Evolutionary conservation across 2,329 filamentous ascomycete species (phyloP).

Genomic region (Pyrenochaeta sp.): DNA sequence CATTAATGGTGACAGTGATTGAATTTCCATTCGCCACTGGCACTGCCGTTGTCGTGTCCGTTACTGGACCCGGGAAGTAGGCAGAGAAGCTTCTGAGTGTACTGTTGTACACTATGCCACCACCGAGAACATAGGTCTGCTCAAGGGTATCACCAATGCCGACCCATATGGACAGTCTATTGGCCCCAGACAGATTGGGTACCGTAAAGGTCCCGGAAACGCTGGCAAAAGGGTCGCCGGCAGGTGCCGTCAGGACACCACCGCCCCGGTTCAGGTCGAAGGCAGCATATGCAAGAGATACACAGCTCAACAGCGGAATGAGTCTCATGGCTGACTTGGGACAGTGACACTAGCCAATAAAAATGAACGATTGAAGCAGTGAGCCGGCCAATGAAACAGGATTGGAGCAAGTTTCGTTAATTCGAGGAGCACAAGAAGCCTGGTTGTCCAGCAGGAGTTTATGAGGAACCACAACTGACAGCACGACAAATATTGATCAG

Average conservation of each 20-base stretch:
- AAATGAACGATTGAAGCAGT: background rate
- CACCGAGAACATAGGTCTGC: constrained; percentile 32
- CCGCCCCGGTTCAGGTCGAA: constrained; percentile 35
- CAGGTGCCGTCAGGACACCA: constrained; percentile 36
- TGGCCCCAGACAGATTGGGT: constrained; percentile 26
- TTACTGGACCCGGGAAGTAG: constrained; percentile 26
- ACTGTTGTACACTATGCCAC: constrained; percentile 32
- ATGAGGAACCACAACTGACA: constrained; percentile 5
- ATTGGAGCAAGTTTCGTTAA: constrained; percentile 2
- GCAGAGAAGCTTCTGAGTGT: constrained; percentile 28
- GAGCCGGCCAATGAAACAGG: constrained; percentile 2
- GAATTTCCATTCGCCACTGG: constrained; percentile 27
- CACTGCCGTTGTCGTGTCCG: constrained; percentile 26
- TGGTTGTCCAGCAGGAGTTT: constrained; percentile 9
- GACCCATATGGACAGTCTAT: constrained; percentile 34
- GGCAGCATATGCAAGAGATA: constrained; percentile 25
- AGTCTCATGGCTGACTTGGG: constrained; percentile 20
- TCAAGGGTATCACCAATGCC: constrained; percentile 30
- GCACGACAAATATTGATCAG: constrained; percentile 18
- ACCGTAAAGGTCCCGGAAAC: constrained; percentile 35
- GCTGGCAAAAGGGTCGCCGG: constrained; percentile 28
- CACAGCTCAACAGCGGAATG: constrained; percentile 13
- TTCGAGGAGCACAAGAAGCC: constrained; percentile 3
- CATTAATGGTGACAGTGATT: constrained; percentile 27
- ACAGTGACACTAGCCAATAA: background rate